Conservation (phyloP, 352 stramenopile genomes). For the Globisporangium cederbergense region DNA sequence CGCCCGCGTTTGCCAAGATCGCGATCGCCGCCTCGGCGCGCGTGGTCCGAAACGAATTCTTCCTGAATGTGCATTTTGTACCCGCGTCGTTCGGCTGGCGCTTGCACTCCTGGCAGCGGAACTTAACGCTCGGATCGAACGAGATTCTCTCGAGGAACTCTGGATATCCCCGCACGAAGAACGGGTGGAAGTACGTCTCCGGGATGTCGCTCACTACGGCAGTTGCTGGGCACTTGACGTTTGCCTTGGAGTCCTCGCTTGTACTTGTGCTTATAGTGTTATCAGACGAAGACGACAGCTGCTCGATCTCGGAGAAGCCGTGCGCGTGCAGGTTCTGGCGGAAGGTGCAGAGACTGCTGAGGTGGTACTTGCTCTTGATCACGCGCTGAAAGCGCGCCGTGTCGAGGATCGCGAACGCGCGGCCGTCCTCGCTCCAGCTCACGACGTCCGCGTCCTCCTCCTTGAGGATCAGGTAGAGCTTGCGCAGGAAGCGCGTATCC, state of each 20-base stretch:
- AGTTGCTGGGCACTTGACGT: background rate
- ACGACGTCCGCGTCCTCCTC: constrained; percentile 9
- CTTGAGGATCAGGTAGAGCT: constrained; percentile 9
- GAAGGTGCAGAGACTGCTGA: constrained; percentile 12
- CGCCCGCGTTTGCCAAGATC: background rate
- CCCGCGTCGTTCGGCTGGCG: constrained; percentile 12
- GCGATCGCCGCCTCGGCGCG: constrained; percentile 1
- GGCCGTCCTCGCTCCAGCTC: constrained; percentile 8
- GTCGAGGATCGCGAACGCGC: constrained; percentile 10
- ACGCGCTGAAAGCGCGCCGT: constrained; percentile 10
- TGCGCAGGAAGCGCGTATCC: constrained; percentile 15
- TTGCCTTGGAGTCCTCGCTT: constrained; percentile 1
- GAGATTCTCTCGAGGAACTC: constrained; percentile 11
- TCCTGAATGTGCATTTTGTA: constrained; percentile 7
- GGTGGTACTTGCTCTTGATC: constrained; percentile 13
- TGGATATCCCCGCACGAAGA: constrained; percentile 5
- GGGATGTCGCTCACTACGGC: background rate
- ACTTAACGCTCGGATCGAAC: constrained; percentile 13
- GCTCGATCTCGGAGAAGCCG: constrained; percentile 5
- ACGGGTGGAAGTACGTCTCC: constrained; percentile 13
- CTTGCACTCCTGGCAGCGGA: constrained; percentile 13
- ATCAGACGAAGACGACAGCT: too few relatives aligned
- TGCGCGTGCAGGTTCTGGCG: constrained; percentile 10
- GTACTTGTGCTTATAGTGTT: background rate
- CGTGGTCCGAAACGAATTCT: background rate